Percentiles rank a stretch among this genome's conserved stretches.
Conservation (phyloP, 495 filamentous ascomycete genomes). For the Daldinia bambusicola region DNA sequence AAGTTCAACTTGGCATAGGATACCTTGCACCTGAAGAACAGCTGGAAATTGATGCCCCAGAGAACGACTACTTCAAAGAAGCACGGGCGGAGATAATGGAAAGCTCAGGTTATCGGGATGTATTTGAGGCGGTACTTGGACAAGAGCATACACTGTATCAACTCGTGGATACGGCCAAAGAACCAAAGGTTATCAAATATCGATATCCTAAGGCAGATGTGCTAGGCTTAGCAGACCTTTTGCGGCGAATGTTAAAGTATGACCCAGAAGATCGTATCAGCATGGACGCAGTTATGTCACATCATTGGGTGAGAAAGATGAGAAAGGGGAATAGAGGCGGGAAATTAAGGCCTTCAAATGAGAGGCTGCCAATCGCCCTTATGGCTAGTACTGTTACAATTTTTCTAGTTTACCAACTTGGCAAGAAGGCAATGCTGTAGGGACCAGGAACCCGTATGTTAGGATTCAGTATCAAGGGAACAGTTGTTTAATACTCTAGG, state of each 20-base stretch:
- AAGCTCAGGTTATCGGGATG: slow-evolving; percentile 9
- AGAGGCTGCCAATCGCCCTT: too few species aligned
- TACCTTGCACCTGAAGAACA: too few species aligned
- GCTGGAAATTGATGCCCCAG: too few species aligned
- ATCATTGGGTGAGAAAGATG: slow-evolving; percentile 16
- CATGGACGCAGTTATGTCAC: not conserved
- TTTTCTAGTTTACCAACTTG: too few species aligned
- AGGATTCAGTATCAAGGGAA: too few species aligned
- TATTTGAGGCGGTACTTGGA: slow-evolving; percentile 23
- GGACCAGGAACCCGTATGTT: too few species aligned
- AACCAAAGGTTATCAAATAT: not conserved
- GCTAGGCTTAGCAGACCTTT: slow-evolving; percentile 12
- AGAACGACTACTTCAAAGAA: not conserved
- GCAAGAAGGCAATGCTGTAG: too few species aligned
- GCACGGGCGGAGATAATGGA: not conserved
- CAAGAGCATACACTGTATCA: not conserved
- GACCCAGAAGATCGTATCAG: slow-evolving; percentile 16
- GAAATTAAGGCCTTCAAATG: not conserved
- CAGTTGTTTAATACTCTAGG: too few species aligned
- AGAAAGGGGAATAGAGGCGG: not conserved
- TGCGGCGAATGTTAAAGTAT: slow-evolving; percentile 22
- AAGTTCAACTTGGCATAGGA: too few species aligned
- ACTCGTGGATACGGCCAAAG: not conserved
- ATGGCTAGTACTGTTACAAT: too few species aligned
- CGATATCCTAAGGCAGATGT: slow-evolving; percentile 4